A percentile compares a stretch with the other conserved stretches of the same genome.
Evolutionary conservation across 768 basidiomycete species (phyloP).

Genomic region (Crassisporium funariophilum): DNA sequence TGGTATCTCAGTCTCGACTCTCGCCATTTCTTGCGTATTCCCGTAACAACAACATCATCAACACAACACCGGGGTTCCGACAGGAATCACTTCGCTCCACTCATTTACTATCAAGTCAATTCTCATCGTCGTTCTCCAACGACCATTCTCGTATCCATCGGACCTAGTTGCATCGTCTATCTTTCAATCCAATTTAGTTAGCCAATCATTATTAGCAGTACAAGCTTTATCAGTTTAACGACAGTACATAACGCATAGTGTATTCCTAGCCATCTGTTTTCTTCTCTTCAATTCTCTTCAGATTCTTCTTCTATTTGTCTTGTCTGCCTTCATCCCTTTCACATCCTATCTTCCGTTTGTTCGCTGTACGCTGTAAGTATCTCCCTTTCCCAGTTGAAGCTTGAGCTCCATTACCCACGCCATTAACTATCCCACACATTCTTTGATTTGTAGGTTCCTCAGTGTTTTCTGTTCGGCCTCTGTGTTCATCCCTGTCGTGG

Average conservation of each 20-base stretch:
- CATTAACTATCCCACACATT: not conserved
- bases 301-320: slow-evolving; percentile 10
- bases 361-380: slow-evolving; percentile 2
- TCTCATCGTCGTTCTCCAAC: too few species aligned
- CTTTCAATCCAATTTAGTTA: slow-evolving; percentile 17
- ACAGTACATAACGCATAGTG: slow-evolving; percentile 26
- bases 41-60: not conserved
- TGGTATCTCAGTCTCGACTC: not conserved
- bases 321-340: slow-evolving; percentile 4
- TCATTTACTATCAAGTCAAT: not conserved
- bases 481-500: not conserved
- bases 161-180: slow-evolving; percentile 10
- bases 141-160: too few species aligned
- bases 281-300: slow-evolving; percentile 5
- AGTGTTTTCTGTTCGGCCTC: slow-evolving; percentile 3
- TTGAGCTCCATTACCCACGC: not conserved
- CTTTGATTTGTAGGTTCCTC: not conserved
- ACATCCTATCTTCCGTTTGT: slow-evolving; percentile 1
- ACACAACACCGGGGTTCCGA: too few species aligned
- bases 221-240: slow-evolving; percentile 17
- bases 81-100: slow-evolving; percentile 2
- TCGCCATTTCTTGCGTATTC: slow-evolving; percentile 1
- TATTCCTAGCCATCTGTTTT: slow-evolving; percentile 24
- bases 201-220: slow-evolving; percentile 16
- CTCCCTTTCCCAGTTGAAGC: slow-evolving; percentile 2